Base-by-base conservation (phyloP, 768 basidiomycete genomes). In the Filobasidium floriforme region DNA sequence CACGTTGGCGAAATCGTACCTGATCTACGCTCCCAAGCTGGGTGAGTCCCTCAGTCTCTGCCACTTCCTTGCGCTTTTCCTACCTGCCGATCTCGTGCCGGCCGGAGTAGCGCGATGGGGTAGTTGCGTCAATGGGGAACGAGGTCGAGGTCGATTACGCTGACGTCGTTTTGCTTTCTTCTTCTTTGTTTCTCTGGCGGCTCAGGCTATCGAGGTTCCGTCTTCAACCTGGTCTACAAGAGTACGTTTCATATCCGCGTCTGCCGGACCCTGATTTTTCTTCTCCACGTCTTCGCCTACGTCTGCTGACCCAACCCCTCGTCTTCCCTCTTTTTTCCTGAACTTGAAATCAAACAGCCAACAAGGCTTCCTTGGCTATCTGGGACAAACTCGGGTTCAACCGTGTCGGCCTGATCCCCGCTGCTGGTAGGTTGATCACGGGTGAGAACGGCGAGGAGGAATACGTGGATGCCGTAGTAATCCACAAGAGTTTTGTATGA, bases 171-270 rank as follows among this genome's bases (percentile, higher is more conserved):
- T n/a, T n/a, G n/a, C n/a, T n/a, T n/a, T n/a, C n/a, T n/a, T n/a
- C n/a, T n/a, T n/a, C n/a, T n/a, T n/a, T n/a, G n/a, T n/a, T n/a
- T n/a, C n/a, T n/a, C n/a, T 49, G 46, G 46, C 6, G 46, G 5
- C 14, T 14, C 51, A 71, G 79, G 79, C 2, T 81, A 81, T 70
- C 71, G 76, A 32, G 80, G 72, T 0, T 79, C 77, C 40, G 80
- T 94, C 28, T 94, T 96, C 82, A 94, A 96, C 76, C 83, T 96
- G 51, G 91, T 96, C 43, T 94, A 89, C 77, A 85, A 86, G 28
- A 90, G 77, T 79, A 59, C 40, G 76, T 71, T 10, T 37, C 43
- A 5, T 9, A 9, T 22, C 24, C 52, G 54, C 1, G 32, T n/a
- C n/a, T n/a, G n/a, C n/a, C n/a, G n/a, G n/a, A n/a, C n/a, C n/a